Evolutionary conservation across 2,329 filamentous ascomycete species (phyloP).

Genomic region (Colletotrichum tanaceti): DNA sequence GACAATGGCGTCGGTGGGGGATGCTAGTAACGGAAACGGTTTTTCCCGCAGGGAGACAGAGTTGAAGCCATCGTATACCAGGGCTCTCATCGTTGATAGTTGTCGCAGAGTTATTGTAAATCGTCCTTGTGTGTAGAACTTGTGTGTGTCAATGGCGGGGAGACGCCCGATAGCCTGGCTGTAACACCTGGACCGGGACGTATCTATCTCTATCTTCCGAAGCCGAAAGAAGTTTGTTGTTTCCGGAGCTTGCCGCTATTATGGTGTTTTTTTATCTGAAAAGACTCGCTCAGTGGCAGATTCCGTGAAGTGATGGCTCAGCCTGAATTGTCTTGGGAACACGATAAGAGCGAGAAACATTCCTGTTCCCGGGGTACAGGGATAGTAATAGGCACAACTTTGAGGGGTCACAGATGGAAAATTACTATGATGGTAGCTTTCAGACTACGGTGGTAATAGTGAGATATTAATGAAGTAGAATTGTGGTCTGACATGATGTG

Average conservation of each 20-base stretch:
- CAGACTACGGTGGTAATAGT: too few species aligned
- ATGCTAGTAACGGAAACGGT: slow-evolving; percentile 46
- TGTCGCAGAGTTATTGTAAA: neutral
- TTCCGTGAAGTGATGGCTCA: too few species aligned
- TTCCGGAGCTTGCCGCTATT: neutral
- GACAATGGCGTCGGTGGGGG: slow-evolving; percentile 50
- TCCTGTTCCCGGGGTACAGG: too few species aligned
- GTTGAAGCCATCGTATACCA: slow-evolving; percentile 54
- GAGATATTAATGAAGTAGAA: too few species aligned
- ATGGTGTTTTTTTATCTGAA: neutral
- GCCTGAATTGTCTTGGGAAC: too few species aligned
- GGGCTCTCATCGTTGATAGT: slow-evolving; percentile 56
- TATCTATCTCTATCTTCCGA: neutral
- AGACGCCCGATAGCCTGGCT: too few species aligned
- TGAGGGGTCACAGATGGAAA: too few species aligned
- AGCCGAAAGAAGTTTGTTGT: neutral
- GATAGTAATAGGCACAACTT: too few species aligned
- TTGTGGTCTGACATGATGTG: neutral
- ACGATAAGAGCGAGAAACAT: too few species aligned
- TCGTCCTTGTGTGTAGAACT: too few species aligned
- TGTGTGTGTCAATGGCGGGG: neutral
- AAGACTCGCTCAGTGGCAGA: too few species aligned
- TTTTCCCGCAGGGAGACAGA: slow-evolving; percentile 51
- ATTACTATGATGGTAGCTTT: too few species aligned
- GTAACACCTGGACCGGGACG: neutral